Conservation (phyloP, 306 rosid genomes). For the Ziziphus jujuba region DNA sequence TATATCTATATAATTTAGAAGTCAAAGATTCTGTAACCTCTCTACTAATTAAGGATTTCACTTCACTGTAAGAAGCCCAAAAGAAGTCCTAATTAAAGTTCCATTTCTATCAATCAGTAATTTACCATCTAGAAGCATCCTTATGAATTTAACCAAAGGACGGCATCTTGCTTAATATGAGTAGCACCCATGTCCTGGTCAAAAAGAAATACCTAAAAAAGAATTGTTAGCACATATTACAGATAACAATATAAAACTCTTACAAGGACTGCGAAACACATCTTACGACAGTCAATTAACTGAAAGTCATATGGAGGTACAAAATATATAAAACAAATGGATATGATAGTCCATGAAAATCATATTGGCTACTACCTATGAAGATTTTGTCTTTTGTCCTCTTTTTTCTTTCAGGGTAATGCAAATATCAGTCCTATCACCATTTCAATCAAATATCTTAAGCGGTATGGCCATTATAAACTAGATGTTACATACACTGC, state of each 20-base stretch:
- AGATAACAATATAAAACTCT: conserved; percentile 25
- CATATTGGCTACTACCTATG: neutral
- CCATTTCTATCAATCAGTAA: conserved; percentile 40
- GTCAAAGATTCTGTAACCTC: conserved; percentile 6
- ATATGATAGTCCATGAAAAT: neutral
- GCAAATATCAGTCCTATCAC: too few relatives aligned
- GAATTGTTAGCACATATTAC: conserved; percentile 44
- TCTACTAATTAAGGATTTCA: conserved; percentile 30
- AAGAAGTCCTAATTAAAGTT: conserved; percentile 31
- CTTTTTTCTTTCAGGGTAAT: neutral
- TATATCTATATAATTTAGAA: conserved; percentile 1
- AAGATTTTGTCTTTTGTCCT: neutral
- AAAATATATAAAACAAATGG: neutral
- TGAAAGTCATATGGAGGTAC: conserved; percentile 11
- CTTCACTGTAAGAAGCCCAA: conserved; percentile 26
- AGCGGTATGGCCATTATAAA: too few relatives aligned
- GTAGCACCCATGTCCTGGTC: conserved; percentile 54
- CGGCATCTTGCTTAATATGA: conserved; percentile 45
- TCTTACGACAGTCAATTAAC: conserved; percentile 24
- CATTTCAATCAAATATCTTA: neutral
- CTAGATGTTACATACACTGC: too few relatives aligned
- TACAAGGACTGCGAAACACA: conserved; percentile 25
- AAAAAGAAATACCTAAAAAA: conserved; percentile 44
- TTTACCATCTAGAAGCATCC: conserved; percentile 69
- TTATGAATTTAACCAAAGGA: conserved; percentile 60